Conservation (phyloP, 179 eudicot genomes). For the Pouteria campechiana region DNA sequence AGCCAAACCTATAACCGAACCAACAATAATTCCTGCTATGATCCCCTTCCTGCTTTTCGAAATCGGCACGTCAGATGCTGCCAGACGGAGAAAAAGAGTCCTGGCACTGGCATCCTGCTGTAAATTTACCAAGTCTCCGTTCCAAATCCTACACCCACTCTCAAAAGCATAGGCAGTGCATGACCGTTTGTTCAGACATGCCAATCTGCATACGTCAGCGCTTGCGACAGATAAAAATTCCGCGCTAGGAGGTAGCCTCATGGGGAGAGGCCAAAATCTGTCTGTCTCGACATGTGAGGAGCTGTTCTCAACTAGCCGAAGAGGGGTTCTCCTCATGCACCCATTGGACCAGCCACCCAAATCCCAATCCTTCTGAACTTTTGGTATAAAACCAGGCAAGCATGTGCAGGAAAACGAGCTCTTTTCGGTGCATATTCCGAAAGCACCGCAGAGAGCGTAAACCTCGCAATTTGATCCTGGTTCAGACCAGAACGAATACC, state of each 20-base stretch:
- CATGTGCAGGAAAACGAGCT: neutral
- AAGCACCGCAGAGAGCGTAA: no score
- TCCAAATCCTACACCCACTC: neutral
- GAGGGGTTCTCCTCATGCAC: no score
- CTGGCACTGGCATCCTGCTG: neutral
- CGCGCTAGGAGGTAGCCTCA: no score
- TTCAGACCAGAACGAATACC: neutral
- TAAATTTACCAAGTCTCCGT: neutral
- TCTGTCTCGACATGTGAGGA: no score
- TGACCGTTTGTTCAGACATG: neutral
- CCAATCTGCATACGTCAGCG: conserved; percentile 8
- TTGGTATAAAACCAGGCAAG: neutral
- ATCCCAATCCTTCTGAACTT: neutral
- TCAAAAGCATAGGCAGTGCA: neutral
- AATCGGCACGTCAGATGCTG: neutral
- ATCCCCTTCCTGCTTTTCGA: neutral
- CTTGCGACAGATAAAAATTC: no score
- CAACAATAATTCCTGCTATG: neutral
- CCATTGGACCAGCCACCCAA: neutral
- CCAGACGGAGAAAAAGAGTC: neutral
- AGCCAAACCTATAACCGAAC: neutral
- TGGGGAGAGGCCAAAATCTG: no score
- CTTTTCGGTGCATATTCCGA: neutral
- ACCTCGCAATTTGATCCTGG: neutral
- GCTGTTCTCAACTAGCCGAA: no score